Conservation (phyloP, 2,329 filamentous ascomycete genomes). For the Clarireedia monteithiana region DNA sequence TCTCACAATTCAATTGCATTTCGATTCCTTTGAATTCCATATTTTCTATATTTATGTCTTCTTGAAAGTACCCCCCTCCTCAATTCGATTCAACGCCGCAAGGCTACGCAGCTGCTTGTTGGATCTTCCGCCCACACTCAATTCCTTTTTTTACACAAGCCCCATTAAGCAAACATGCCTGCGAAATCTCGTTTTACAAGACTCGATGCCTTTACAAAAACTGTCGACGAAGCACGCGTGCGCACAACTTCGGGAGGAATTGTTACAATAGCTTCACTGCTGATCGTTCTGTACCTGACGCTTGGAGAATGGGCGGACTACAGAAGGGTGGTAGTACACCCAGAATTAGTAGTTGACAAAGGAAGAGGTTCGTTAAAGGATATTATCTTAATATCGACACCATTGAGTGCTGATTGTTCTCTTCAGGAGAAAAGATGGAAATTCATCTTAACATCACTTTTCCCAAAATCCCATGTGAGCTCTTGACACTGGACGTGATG, state of each 20-base stretch:
- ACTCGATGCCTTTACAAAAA: slow-evolving; percentile 98
- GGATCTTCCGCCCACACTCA: background rate
- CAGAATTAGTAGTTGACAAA: slow-evolving; percentile 94
- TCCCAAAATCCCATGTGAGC: slow-evolving; percentile 85
- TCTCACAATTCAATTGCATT: background rate
- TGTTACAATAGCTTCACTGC: slow-evolving; percentile 82
- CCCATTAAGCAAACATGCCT: slow-evolving; percentile 51
- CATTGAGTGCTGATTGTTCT: background rate
- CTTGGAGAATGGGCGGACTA: slow-evolving; percentile 98
- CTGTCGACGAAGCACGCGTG: slow-evolving; percentile 93
- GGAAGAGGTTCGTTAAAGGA: slow-evolving; percentile 61
- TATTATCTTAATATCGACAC: background rate
- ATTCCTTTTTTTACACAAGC: background rate
- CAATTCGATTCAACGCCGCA: slow-evolving; percentile 12
- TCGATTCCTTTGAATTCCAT: background rate
- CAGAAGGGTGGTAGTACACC: slow-evolving; percentile 74
- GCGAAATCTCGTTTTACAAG: slow-evolving; percentile 89
- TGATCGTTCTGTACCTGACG: slow-evolving; percentile 81
- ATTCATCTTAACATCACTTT: slow-evolving; percentile 98
- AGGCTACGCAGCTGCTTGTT: slow-evolving; percentile 12
- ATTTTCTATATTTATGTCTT: slow-evolving; percentile 18
- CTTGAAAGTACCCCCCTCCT: slow-evolving; percentile 12
- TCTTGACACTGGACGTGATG: slow-evolving; percentile 97
- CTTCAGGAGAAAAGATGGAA: slow-evolving; percentile 91
- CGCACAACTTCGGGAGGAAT: slow-evolving; percentile 93